A percentile compares a stretch with the other conserved stretches of the same genome.
These are phyloP conservation scores for Scopulariopsis brevicaulis DNA, from an alignment of 2,329 filamentous ascomycete species.

Conservation along the genomic window DNA sequence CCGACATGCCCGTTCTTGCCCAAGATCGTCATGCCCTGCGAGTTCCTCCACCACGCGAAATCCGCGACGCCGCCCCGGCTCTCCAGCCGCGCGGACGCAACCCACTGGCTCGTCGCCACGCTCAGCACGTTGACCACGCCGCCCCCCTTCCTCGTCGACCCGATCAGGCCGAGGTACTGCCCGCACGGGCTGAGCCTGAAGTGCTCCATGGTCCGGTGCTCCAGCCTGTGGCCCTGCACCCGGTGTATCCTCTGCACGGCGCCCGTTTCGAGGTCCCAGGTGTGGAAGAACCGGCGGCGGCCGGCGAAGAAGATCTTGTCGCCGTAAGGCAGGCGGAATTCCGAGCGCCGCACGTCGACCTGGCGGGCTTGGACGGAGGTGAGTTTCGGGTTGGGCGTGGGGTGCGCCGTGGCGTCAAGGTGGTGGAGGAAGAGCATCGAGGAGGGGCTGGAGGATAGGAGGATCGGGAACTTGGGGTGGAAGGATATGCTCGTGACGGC, in stretches of 20 bases:
- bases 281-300: conserved; percentile 82
- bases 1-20: conserved; percentile 83
- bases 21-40: conserved; percentile 69
- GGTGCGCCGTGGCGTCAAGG: conserved; percentile 62
- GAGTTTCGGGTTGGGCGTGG: conserved; percentile 75
- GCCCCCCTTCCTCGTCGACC: conserved; percentile 71
- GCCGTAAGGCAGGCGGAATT: conserved; percentile 63
- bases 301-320: conserved; percentile 82
- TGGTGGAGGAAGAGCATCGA: conserved; percentile 85
- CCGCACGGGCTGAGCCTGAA: conserved; percentile 85
- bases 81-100: conserved; percentile 71
- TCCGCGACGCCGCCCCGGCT: conserved; percentile 76
- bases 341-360: conserved; percentile 74
- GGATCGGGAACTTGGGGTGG: conserved; percentile 78
- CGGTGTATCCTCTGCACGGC: conserved; percentile 71
- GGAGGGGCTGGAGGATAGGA: conserved; percentile 79
- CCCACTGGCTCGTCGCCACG: conserved; percentile 75
- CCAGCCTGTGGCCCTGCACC: conserved; percentile 62
- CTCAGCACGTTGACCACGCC: conserved; percentile 81
- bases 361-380: conserved; percentile 80
- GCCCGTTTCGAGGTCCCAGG: conserved; percentile 80
- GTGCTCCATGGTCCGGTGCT: conserved; percentile 82
- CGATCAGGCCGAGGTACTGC: conserved; percentile 72
- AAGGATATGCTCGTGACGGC: conserved; percentile 77
- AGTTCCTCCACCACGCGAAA: conserved; percentile 85